Base-by-base conservation (phyloP, 768 basidiomycete species). In the Boletellus emodensis region DNA sequence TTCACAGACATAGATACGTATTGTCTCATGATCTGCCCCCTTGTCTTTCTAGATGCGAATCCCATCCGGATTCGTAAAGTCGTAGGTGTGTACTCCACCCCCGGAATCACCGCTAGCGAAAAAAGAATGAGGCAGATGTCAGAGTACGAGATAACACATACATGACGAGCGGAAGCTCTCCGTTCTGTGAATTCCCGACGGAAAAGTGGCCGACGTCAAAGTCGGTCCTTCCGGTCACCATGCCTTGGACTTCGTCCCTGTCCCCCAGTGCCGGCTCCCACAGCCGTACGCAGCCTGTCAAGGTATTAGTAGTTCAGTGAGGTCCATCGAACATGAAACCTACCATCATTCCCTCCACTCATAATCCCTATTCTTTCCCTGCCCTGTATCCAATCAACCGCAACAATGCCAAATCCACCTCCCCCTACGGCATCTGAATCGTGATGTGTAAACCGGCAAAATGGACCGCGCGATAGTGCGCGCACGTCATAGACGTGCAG, bases 291-390 rank as follows among this genome's bases (percentile, higher is more conserved):
- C 83, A 85, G n/a, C 85, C 85, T 59, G 37, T 39, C 38, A 52
- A 32, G 39, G 37, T 26, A 26, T 54, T 33, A 63, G 42, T 32
- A 30, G 32, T 20, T 22, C 5, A 37, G 35, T 34, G 13, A 14
- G 38, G 18, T 39, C 6, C 5, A 17, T 40, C 28, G 39, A 15
- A 39, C 34, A 18, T 13, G 38, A 11, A 42, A 59, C 76, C 49
- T 54, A 85, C 85, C 85, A 60, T 88, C 85, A 33, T 76, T 71
- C 0, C 85, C 84, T 4, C 81, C 84, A 9, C 79, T 84, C 17
- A 83, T 62, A 17, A 87, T 71, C 4, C 80, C 78, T n/a, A 73
- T 54, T 61, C 74, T 65, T 13, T 57, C 49, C 40, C 68, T 64
- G 8, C 66, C 70, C 44, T 79, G 69, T 13, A 81, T 64, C 85